Percentiles rank a stretch among this genome's conserved stretches.
Evolutionary conservation across 352 stramenopile species (phyloP).

Genomic region (Phytophthora aleatoria): DNA sequence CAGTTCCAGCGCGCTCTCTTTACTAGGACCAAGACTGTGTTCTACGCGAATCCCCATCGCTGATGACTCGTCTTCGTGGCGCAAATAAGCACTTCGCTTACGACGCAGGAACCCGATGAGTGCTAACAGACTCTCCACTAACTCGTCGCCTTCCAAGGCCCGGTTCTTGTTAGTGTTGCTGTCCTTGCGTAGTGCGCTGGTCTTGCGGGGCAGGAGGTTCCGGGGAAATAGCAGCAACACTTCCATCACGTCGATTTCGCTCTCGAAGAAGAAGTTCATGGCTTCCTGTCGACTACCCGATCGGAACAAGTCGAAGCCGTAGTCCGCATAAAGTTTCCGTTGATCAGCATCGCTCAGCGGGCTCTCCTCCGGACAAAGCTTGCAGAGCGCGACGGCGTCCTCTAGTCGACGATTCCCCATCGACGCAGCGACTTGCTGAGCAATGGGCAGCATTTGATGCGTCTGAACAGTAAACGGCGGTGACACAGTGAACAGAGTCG

Average conservation of each 20-base stretch:
- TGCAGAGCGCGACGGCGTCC: conserved; percentile 68
- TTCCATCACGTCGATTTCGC: conserved; percentile 52
- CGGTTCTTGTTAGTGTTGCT: conserved; percentile 28
- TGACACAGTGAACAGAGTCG: conserved; percentile 48
- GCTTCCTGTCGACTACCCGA: conserved; percentile 33
- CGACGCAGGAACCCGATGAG: conserved; percentile 58
- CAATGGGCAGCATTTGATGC: conserved; percentile 60
- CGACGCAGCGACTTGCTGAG: conserved; percentile 52
- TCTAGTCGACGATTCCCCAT: conserved; percentile 42
- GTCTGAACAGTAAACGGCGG: conserved; percentile 54
- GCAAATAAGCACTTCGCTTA: conserved; percentile 41
- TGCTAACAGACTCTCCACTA: conserved; percentile 58
- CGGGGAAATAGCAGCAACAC: conserved; percentile 73
- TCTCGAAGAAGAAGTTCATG: conserved; percentile 69
- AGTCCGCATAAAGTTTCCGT: conserved; percentile 56
- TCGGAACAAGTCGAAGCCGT: conserved; percentile 64
- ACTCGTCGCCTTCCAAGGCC: conserved; percentile 45
- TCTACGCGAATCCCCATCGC: conserved; percentile 3
- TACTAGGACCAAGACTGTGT: conserved; percentile 13
- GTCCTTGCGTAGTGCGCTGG: conserved; percentile 33
- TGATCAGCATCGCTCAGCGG: conserved; percentile 60
- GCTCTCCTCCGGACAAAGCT: conserved; percentile 72
- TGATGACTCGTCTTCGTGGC: conserved; percentile 10
- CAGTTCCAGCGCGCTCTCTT: conserved; percentile 47
- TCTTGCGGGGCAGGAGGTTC: conserved; percentile 70